These are phyloP conservation scores for Aspergillus caelatus DNA, from an alignment of 2,329 filamentous ascomycete genomes.

Conservation along the genomic window DNA sequence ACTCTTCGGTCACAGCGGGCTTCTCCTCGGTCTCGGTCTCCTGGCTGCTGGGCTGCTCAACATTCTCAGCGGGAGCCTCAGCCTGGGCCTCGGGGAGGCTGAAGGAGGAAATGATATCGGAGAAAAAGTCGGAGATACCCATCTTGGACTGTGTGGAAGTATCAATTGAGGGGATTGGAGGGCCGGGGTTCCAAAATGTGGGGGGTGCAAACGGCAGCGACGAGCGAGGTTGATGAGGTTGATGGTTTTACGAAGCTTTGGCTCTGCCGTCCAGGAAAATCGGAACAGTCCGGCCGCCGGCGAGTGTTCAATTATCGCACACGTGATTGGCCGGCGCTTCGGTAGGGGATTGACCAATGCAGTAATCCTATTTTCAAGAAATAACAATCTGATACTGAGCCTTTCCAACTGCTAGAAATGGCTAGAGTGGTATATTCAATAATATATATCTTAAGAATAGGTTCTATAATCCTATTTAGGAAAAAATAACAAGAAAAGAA, in stretches of 20 bases:
- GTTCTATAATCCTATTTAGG: background rate
- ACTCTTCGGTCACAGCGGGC: conserved; percentile 31
- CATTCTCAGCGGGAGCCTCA: conserved; percentile 60
- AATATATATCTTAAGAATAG: background rate
- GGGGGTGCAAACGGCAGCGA: conserved; percentile 26
- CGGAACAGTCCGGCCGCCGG: conserved; percentile 44
- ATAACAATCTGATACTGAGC: background rate
- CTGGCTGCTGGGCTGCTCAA: conserved; percentile 51
- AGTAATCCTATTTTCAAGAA: conserved; percentile 14
- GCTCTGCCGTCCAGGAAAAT: conserved; percentile 41
- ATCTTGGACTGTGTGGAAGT: conserved; percentile 47
- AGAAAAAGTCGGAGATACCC: conserved; percentile 67
- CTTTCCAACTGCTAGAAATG: background rate
- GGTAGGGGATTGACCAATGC: conserved; percentile 11
- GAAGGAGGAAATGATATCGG: conserved; percentile 67
- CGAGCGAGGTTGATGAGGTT: conserved; percentile 37
- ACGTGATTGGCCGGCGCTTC: conserved; percentile 42
- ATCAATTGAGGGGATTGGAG: conserved; percentile 37
- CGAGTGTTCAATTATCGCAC: conserved; percentile 39
- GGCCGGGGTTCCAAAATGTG: conserved; percentile 25
- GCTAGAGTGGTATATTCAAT: background rate
- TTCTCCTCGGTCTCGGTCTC: conserved; percentile 45
- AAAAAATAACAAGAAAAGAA: conserved; percentile 18
- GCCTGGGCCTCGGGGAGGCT: conserved; percentile 62
- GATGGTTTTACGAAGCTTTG: conserved; percentile 41